phyloP scores from a whole-genome alignment of 2,329 filamentous ascomycete species.

The Meredithiella fracta region DNA sequence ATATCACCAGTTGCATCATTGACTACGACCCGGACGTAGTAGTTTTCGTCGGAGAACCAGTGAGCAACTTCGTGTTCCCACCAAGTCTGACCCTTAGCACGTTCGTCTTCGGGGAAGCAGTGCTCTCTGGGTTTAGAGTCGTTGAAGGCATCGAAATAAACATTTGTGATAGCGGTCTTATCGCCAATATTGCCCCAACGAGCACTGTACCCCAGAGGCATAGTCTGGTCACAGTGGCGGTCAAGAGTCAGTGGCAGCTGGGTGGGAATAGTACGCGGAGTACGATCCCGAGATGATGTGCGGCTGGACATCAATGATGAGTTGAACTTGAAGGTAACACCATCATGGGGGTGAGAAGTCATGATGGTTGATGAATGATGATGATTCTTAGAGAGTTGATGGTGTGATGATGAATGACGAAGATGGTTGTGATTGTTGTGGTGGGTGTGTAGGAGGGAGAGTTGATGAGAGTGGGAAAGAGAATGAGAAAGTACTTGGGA shows the following conservation, averaged over 20 bases:
- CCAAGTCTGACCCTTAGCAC: constrained; percentile 4
- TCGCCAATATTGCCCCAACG: constrained; percentile 9
- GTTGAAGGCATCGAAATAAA: constrained; percentile 12
- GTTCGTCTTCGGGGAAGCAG: constrained; percentile 10
- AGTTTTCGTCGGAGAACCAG: constrained; percentile 8
- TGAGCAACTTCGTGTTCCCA: constrained; percentile 9
- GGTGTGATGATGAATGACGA: background rate
- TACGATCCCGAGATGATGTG: background rate
- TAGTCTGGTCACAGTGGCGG: background rate
- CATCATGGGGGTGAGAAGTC: too few relatives aligned
- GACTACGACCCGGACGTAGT: constrained; percentile 10
- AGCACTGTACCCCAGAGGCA: constrained; percentile 8
- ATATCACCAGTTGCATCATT: constrained; percentile 2
- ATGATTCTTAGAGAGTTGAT: background rate
- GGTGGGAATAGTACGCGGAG: background rate
- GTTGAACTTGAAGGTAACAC: too few relatives aligned
- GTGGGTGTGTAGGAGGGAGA: background rate
- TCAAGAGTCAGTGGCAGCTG: background rate
- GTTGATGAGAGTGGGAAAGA: background rate
- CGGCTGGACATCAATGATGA: background rate
- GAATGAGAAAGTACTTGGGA: background rate
- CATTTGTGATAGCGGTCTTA: constrained; percentile 8
- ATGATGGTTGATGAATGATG: background rate
- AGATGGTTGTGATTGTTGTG: background rate
- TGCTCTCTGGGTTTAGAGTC: constrained; percentile 6